Percentiles rank a stretch among this genome's conserved stretches.
These are phyloP conservation scores for Alnus glutinosa DNA, from an alignment of 306 rosid species.

Conservation along the genomic window DNA sequence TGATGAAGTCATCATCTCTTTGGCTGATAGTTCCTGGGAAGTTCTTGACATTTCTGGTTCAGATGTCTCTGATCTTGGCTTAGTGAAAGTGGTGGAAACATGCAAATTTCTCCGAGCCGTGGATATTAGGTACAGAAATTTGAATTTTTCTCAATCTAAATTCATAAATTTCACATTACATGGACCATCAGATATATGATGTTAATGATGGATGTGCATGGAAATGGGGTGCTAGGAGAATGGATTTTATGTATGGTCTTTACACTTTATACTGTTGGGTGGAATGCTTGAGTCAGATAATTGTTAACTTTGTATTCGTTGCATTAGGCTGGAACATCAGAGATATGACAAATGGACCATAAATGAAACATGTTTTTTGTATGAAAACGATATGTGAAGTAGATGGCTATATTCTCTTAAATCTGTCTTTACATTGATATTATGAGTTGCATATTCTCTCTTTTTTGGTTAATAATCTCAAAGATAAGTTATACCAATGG, in stretches of 20 bases:
- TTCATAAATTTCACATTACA: not conserved
- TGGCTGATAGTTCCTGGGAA: slow-evolving; percentile 82
- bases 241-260: not conserved
- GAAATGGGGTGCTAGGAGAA: not conserved
- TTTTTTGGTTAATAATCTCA: not conserved
- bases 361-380: not conserved
- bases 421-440: not conserved
- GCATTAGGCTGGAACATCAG: not conserved
- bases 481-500: not conserved
- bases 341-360: not conserved
- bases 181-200: not conserved
- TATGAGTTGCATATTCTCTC: not conserved
- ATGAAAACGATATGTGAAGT: not conserved
- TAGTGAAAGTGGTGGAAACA: slow-evolving; percentile 59
- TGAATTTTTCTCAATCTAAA: slow-evolving; percentile 2
- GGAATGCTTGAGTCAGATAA: not conserved
- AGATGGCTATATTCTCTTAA: not conserved
- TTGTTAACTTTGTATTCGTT: not conserved
- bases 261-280: not conserved
- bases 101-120: slow-evolving; percentile 69
- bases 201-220: not conserved
- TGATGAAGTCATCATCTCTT: slow-evolving; percentile 67
- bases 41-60: slow-evolving; percentile 81
- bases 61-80: slow-evolving; percentile 79
- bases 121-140: slow-evolving; percentile 68